A percentile compares a stretch with the other conserved stretches of the same genome.
Conservation (phyloP, 352 stramenopile species). For the Pseudoperonospora humuli region DNA sequence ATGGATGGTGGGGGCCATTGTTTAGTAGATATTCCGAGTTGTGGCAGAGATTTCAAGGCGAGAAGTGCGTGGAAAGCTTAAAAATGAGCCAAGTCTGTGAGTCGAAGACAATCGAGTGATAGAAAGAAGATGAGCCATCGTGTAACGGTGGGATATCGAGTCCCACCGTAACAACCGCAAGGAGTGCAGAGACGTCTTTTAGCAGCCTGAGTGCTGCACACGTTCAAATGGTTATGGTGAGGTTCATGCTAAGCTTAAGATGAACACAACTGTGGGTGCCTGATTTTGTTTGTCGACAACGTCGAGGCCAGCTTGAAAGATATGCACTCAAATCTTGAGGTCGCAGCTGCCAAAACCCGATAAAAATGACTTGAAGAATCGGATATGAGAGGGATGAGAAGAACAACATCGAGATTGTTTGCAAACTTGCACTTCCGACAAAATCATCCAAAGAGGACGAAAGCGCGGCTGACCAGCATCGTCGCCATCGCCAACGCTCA, state of each 20-base stretch:
- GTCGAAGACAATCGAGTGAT: background rate
- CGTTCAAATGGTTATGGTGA: background rate
- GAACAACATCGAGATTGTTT: background rate
- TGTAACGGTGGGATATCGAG: slow-evolving; percentile 1
- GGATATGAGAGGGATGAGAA: background rate
- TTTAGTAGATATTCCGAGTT: too few species aligned
- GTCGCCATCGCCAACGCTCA: too few species aligned
- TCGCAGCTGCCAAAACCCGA: too few species aligned
- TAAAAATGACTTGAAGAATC: slow-evolving; percentile 14
- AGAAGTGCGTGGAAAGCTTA: slow-evolving; percentile 4
- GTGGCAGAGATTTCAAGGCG: too few species aligned
- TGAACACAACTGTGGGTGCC: background rate
- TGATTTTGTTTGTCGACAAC: background rate
- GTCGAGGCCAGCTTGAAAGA: background rate
- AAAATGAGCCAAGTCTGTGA: slow-evolving; percentile 5
- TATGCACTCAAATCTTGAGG: background rate
- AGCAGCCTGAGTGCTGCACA: background rate
- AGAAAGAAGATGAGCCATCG: background rate
- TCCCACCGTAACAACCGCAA: background rate
- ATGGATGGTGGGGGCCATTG: slow-evolving; percentile 8
- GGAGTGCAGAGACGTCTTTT: slow-evolving; percentile 1
- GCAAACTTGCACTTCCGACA: background rate
- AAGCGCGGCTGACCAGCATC: too few species aligned
- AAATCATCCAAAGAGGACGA: too few species aligned
- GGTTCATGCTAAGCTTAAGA: background rate